Conservation (phyloP, 1,284 basidiomycete genomes). For the Cutaneotrichosporon dermatis region DNA sequence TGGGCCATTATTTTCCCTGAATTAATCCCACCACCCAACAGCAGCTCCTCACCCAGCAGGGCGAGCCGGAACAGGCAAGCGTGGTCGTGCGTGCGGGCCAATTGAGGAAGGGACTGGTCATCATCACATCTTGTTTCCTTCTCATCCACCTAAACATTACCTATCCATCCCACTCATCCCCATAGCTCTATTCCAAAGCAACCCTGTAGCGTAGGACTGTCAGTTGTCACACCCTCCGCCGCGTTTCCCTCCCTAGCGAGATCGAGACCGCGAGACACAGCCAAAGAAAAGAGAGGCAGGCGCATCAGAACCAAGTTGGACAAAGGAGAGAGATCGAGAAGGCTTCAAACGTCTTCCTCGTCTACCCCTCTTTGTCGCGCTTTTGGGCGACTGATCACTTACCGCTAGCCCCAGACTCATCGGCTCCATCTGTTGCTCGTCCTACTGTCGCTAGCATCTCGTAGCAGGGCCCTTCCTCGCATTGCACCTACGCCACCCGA, state of each 20-base stretch:
- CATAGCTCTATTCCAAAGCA: background rate
- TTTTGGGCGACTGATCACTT: conserved; percentile 12
- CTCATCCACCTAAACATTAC: background rate
- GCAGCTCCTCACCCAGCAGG: too few relatives aligned
- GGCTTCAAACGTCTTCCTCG: too few relatives aligned
- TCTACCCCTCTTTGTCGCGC: background rate
- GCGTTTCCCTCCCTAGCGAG: too few relatives aligned
- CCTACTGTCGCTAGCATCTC: background rate
- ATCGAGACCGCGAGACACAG: background rate
- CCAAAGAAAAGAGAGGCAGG: background rate
- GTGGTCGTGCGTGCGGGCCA: too few relatives aligned
- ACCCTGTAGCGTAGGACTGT: conserved; percentile 4
- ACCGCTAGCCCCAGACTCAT: conserved; percentile 9
- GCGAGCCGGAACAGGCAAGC: too few relatives aligned
- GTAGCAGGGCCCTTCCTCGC: background rate
- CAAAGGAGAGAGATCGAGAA: too few relatives aligned
- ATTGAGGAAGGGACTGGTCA: too few relatives aligned
- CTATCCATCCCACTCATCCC: background rate
- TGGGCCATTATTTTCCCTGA: too few relatives aligned
- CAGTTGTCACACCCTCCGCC: background rate
- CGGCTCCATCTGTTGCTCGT: background rate
- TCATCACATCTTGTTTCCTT: too few relatives aligned
- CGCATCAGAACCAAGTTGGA: background rate
- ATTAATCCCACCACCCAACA: too few relatives aligned
- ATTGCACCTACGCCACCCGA: background rate